Conservation (phyloP, 1,284 basidiomycete species). For the Ganoderma meredithae region DNA sequence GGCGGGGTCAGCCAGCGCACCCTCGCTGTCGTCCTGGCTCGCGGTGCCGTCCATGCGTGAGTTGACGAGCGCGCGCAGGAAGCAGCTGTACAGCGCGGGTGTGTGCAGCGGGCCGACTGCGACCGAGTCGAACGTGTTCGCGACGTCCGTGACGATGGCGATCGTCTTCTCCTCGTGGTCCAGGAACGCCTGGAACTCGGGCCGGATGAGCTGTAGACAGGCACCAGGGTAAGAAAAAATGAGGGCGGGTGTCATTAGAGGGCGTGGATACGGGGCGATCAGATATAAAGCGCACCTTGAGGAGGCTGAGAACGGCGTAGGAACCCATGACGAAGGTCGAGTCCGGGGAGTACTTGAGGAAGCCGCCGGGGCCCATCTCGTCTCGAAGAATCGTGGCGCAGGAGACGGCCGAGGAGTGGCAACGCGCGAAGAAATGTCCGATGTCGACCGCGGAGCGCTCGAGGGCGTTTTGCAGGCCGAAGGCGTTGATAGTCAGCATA, state of each 20-base stretch:
- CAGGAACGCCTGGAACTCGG: slow-evolving; percentile 81
- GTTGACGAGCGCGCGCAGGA: slow-evolving; percentile 81
- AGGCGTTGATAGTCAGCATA: slow-evolving; percentile 90
- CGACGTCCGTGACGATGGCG: slow-evolving; percentile 80
- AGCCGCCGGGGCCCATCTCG: slow-evolving; percentile 77
- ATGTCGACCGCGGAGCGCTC: slow-evolving; percentile 80
- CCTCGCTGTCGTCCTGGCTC: slow-evolving; percentile 4
- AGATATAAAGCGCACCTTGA: slow-evolving; percentile 67
- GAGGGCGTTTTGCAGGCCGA: slow-evolving; percentile 93
- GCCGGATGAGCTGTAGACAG: slow-evolving; percentile 70
- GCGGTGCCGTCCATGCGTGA: slow-evolving; percentile 56
- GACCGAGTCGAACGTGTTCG: slow-evolving; percentile 77
- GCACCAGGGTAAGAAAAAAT: neutral
- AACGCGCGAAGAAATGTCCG: slow-evolving; percentile 87
- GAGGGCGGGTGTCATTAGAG: neutral
- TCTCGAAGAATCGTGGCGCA: slow-evolving; percentile 79
- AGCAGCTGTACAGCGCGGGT: slow-evolving; percentile 85
- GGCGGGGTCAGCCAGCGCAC: neutral
- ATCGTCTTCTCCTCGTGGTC: slow-evolving; percentile 79
- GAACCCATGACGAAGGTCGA: slow-evolving; percentile 92
- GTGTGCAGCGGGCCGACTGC: slow-evolving; percentile 83
- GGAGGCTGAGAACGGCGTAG: slow-evolving; percentile 86
- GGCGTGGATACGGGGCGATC: neutral
- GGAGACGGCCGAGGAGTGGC: slow-evolving; percentile 78
- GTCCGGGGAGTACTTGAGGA: slow-evolving; percentile 88